These are phyloP conservation scores for Xylariales sp. DNA, from an alignment of 2,329 filamentous ascomycete genomes.

Conservation along the genomic window DNA sequence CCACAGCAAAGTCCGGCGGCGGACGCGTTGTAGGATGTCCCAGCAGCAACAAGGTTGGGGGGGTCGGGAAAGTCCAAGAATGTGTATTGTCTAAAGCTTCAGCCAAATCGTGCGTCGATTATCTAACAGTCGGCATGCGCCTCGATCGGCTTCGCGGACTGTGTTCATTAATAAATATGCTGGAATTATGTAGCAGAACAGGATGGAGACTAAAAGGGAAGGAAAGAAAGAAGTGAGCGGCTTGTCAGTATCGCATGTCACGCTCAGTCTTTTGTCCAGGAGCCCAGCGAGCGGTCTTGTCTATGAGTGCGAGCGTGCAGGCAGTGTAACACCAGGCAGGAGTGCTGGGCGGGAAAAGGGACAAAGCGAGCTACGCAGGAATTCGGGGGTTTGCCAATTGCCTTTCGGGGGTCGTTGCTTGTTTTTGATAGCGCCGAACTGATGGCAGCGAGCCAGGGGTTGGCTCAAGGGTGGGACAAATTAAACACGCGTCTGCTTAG, in stretches of 20 bases:
- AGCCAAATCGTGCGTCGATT: too few species aligned
- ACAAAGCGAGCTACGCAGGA: conserved; percentile 4
- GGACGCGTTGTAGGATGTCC: too few species aligned
- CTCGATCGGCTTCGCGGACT: too few species aligned
- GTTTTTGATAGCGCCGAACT: conserved; percentile 29
- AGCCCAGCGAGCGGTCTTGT: conserved; percentile 2
- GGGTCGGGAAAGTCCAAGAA: too few species aligned
- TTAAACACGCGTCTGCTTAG: conserved; percentile 31
- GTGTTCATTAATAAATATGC: too few species aligned
- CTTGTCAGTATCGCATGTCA: not conserved
- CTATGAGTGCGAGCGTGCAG: conserved; percentile 1
- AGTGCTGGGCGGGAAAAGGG: too few species aligned
- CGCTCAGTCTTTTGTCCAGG: not conserved
- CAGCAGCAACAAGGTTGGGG: too few species aligned
- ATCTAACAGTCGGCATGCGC: too few species aligned
- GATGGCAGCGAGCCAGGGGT: conserved; percentile 4
- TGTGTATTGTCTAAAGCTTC: too few species aligned
- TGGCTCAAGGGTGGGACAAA: conserved; percentile 27
- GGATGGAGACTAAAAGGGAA: not conserved
- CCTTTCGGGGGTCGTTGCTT: conserved; percentile 14
- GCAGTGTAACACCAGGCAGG: not conserved
- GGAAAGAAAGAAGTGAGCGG: not conserved
- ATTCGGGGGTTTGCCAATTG: conserved; percentile 5
- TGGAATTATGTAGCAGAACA: too few species aligned
- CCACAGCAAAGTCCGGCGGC: too few species aligned